Conservation (phyloP, 768 basidiomycete species). For the Serendipita indica region DNA sequence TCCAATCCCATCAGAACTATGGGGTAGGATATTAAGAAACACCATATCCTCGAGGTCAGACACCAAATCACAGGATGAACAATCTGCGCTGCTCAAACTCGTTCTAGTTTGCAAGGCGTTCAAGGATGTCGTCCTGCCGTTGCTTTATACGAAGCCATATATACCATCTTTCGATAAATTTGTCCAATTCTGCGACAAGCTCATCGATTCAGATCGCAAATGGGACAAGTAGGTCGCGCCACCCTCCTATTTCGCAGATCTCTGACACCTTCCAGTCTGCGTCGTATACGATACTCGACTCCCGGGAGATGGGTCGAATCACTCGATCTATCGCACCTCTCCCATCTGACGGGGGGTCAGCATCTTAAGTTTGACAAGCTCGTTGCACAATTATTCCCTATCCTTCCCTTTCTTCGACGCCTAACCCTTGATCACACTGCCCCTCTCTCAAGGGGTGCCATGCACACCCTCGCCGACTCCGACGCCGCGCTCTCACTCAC, state of each 20-base stretch:
- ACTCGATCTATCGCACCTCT: neutral
- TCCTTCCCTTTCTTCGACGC: neutral
- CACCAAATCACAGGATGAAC: neutral
- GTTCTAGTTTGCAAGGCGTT: neutral
- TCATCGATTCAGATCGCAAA: neutral
- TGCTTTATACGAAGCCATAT: neutral
- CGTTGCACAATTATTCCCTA: neutral
- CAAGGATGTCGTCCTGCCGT: neutral
- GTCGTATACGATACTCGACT: neutral
- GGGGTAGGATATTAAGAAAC: neutral
- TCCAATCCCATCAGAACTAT: constrained; percentile 7
- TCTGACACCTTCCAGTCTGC: neutral
- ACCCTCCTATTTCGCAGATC: neutral
- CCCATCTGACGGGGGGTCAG: neutral
- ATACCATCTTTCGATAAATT: neutral
- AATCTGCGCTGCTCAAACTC: neutral
- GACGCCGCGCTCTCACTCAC: neutral
- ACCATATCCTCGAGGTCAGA: neutral
- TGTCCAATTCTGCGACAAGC: neutral
- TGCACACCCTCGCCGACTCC: constrained; percentile 1
- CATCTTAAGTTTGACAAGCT: neutral
- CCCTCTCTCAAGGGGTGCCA: neutral
- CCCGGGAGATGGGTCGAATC: constrained; percentile 4
- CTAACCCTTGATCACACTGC: neutral
- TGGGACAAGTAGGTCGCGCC: constrained; percentile 5